Percentiles rank a stretch among this genome's conserved stretches.
These are phyloP conservation scores for Erythrobasidium hasegawianum DNA, from an alignment of 1,284 basidiomycete genomes.

Conservation along the genomic window DNA sequence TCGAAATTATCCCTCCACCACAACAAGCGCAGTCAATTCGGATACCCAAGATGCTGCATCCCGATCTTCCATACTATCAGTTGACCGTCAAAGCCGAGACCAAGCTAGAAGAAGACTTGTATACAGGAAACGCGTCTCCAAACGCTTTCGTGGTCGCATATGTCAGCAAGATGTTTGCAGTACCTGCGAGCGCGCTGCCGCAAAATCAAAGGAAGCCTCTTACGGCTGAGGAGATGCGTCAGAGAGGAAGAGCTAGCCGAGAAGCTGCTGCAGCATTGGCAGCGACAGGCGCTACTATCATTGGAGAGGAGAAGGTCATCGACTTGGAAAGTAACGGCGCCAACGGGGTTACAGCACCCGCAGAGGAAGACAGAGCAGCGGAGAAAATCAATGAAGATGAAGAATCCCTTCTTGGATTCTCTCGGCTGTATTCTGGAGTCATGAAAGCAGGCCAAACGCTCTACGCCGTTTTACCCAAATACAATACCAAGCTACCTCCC, in stretches of 20 bases:
- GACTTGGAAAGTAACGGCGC: slow-evolving; percentile 27
- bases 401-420: slow-evolving; percentile 83
- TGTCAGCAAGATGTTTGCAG: slow-evolving; percentile 98
- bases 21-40: slow-evolving; percentile 73
- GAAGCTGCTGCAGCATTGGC: slow-evolving; percentile 48
- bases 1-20: slow-evolving; percentile 88
- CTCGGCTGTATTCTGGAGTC: slow-evolving; percentile 86
- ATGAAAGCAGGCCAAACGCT: slow-evolving; percentile 65
- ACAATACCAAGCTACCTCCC: slow-evolving; percentile 64
- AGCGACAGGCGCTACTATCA: slow-evolving; percentile 45
- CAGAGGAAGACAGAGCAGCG: not conserved
- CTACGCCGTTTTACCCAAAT: slow-evolving; percentile 83
- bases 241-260: slow-evolving; percentile 61
- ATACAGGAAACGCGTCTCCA: slow-evolving; percentile 59
- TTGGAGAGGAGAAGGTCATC: slow-evolving; percentile 43
- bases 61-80: slow-evolving; percentile 58
- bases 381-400: slow-evolving; percentile 38
- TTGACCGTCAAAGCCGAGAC: slow-evolving; percentile 62
- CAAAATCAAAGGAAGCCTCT: slow-evolving; percentile 72
- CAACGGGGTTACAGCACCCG: slow-evolving; percentile 45
- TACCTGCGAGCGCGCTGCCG: slow-evolving; percentile 72
- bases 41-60: slow-evolving; percentile 90
- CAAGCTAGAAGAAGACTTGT: slow-evolving; percentile 77
- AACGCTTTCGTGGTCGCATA: slow-evolving; percentile 65
- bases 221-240: slow-evolving; percentile 83